These are phyloP conservation scores for Aureobasidium leucospermi DNA, from an alignment of 2,329 filamentous ascomycete species.

Conservation along the genomic window DNA sequence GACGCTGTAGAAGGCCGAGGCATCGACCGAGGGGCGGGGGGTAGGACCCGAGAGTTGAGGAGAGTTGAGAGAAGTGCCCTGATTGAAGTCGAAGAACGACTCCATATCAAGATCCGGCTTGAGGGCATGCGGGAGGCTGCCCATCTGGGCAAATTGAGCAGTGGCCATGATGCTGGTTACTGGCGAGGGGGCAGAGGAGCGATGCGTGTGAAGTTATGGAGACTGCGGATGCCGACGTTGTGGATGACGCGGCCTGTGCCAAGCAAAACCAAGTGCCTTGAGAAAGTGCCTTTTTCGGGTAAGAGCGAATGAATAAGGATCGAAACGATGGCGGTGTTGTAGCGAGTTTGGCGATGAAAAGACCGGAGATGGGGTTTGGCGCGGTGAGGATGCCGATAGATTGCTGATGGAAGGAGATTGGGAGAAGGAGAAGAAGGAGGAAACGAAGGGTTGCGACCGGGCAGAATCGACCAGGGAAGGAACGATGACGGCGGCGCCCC, in stretches of 20 bases:
- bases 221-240: constrained; percentile 11
- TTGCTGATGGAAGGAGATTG: neutral
- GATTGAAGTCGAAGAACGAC: constrained; percentile 34
- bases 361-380: neutral
- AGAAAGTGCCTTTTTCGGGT: neutral
- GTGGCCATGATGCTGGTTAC: constrained; percentile 14
- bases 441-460: constrained; percentile 2
- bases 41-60: constrained; percentile 24
- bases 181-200: constrained; percentile 8
- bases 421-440: neutral
- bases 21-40: constrained; percentile 17
- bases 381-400: neutral
- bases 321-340: neutral
- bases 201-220: constrained; percentile 13
- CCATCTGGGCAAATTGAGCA: constrained; percentile 18
- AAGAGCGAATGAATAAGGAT: constrained; percentile 1
- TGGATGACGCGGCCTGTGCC: constrained; percentile 14
- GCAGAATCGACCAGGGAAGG: constrained; percentile 7
- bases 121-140: constrained; percentile 18
- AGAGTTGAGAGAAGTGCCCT: constrained; percentile 20
- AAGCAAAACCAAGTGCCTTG: constrained; percentile 5
- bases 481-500: neutral
- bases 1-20: constrained; percentile 19
- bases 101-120: constrained; percentile 35
- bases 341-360: neutral